Evolutionary conservation across 805 yeast species (phyloP).

Genomic region (Teunomyces gatunensis): DNA sequence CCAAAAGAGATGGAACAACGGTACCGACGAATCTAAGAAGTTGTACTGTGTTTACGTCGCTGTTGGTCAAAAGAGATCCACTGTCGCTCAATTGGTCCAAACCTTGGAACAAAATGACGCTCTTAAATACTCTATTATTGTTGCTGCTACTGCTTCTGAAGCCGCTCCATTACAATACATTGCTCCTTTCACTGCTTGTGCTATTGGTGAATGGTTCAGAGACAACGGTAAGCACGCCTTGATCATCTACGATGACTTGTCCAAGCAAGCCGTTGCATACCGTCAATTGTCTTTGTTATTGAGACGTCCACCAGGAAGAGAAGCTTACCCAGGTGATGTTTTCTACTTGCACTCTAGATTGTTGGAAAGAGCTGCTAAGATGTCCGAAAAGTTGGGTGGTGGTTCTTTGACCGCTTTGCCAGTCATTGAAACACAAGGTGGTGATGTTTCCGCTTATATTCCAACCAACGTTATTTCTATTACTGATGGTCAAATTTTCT

Average conservation of each 20-base stretch:
- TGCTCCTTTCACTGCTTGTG: constrained; percentile 99
- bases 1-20: constrained; percentile 98
- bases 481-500: constrained; percentile 97
- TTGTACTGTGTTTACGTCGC: constrained; percentile 99
- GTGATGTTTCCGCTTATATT: constrained; percentile 97
- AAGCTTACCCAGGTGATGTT: constrained; percentile 96
- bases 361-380: constrained; percentile 96
- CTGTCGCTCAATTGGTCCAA: constrained; percentile 99
- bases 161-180: constrained; percentile 99
- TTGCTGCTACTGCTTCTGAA: constrained; percentile 99
- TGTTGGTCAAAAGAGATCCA: constrained; percentile 99
- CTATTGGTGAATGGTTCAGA: constrained; percentile 99
- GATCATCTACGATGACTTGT: constrained; percentile 95
- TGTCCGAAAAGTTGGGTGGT: constrained; percentile 84
- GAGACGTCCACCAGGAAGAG: constrained; percentile 97
- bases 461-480: constrained; percentile 98
- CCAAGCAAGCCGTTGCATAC: constrained; percentile 99
- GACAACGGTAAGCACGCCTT: constrained; percentile 98
- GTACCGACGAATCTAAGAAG: constrained; percentile 93
- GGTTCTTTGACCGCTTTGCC: constrained; percentile 97
- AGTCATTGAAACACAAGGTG: constrained; percentile 97
- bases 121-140: constrained; percentile 94
- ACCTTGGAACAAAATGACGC: constrained; percentile 98
- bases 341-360: constrained; percentile 94
- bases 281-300: constrained; percentile 97